Evolutionary conservation across 805 yeast genomes (phyloP).

Genomic region (Kuraishia ogatae): DNA sequence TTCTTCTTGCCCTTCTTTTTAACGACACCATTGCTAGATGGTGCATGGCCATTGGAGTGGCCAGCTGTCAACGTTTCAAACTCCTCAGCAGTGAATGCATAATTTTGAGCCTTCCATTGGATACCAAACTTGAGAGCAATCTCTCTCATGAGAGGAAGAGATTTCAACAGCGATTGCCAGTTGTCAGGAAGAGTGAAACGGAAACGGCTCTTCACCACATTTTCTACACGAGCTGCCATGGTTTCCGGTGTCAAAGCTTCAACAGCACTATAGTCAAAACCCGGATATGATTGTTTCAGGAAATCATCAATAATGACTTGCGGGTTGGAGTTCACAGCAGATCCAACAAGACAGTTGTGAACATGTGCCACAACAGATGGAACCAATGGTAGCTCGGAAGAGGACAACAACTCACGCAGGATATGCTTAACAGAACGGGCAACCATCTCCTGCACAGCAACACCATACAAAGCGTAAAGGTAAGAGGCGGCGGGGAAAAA

Average conservation of each 20-base stretch:
- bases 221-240: conserved; percentile 34
- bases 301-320: conserved; percentile 32
- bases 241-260: conserved; percentile 27
- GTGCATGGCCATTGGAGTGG: conserved; percentile 6
- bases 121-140: conserved; percentile 75
- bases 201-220: conserved; percentile 54
- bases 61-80: conserved; percentile 4
- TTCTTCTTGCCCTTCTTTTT: conserved; percentile 26
- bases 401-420: conserved; percentile 38
- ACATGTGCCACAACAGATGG: conserved; percentile 60
- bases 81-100: conserved; percentile 34
- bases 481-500: conserved; percentile 33
- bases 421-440: conserved; percentile 75
- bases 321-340: conserved; percentile 30
- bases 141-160: conserved; percentile 48
- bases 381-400: conserved; percentile 43
- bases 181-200: conserved; percentile 44
- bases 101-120: conserved; percentile 60
- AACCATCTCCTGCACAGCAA: conserved; percentile 60
- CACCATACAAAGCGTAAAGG: conserved; percentile 35
- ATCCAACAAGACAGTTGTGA: conserved; percentile 63
- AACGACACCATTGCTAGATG: conserved; percentile 13
- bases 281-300: conserved; percentile 31
- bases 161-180: conserved; percentile 33
- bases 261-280: conserved; percentile 28